Evolutionary conservation across 1,284 basidiomycete species (phyloP), one percentile per base, ranked within the genome.

Genomic region (Filobasidium uniguttulatum): DNA sequence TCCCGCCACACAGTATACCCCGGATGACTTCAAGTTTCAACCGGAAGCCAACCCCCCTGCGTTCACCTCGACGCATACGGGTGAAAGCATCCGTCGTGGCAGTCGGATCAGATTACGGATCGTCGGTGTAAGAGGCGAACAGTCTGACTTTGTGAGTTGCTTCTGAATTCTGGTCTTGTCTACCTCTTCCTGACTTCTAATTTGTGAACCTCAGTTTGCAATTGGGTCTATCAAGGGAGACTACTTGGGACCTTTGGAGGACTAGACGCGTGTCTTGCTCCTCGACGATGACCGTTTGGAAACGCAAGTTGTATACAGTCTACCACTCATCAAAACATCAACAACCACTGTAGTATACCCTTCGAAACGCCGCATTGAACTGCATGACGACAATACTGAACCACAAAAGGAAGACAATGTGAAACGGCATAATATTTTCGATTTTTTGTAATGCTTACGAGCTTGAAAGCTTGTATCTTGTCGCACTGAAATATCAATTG

Each of bases 201-300:
- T 20, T 41, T 3, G n/a, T n/a, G n/a, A n/a, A n/a, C n/a, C n/a
- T n/a, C 54, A 89, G 85, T 91, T 90, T 61, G 86, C 86, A 1
- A 91, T 91, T 57, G 87, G 86, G 12, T 89, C 85, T 3, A 90
- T 93, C 67, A 91, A 93, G 72, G 89, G 91, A 68, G 88, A 93
- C 64, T 89, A 87, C 65, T 72, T 93, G 36, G 88, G 89, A 44
- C 85, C 90, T 49, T 85, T 90, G 23, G 48, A 54, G 25, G 45
- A 52, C 22, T 52, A 47, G 20, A 26, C 23, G n/a, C n/a, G n/a
- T n/a, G n/a, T n/a, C n/a, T n/a, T n/a, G n/a, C n/a, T n/a, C n/a
- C n/a, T n/a, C n/a, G n/a, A n/a, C n/a, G n/a, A n/a, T n/a, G n/a
- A n/a, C n/a, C n/a, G n/a, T n/a, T n/a, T n/a, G n/a, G n/a, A n/a